A percentile compares a stretch with the other conserved stretches of the same genome.
These are phyloP conservation scores for Trichophyton mentagrophytes DNA, from an alignment of 2,329 filamentous ascomycete species.

Conservation along the genomic window DNA sequence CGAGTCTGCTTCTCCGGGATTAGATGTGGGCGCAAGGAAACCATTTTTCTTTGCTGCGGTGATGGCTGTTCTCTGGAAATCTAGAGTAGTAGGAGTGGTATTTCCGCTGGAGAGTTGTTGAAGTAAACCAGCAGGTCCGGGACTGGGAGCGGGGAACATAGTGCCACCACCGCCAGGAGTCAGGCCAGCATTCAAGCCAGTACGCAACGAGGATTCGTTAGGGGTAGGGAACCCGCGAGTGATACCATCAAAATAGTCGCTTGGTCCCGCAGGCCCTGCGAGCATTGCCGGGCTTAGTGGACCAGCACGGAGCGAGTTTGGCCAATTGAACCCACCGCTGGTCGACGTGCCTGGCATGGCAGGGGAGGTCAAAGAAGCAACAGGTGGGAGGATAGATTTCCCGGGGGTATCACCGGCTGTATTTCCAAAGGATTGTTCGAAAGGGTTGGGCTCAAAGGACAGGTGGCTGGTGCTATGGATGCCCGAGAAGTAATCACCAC, in stretches of 20 bases:
- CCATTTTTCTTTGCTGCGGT: conserved; percentile 56
- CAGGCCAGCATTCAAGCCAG: conserved; percentile 46
- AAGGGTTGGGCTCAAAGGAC: conserved; percentile 77
- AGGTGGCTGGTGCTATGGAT: conserved; percentile 39
- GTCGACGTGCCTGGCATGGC: conserved; percentile 65
- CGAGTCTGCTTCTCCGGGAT: conserved; percentile 30
- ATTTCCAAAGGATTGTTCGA: conserved; percentile 81
- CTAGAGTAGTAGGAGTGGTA: conserved; percentile 77
- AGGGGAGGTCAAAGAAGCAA: conserved; percentile 82
- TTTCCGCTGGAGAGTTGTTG: conserved; percentile 66
- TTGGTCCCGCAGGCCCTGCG: conserved; percentile 58
- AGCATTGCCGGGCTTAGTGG: conserved; percentile 96
- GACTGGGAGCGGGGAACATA: conserved; percentile 90
- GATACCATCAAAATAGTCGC: conserved; percentile 82
- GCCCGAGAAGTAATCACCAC: conserved; percentile 57
- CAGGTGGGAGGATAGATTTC: conserved; percentile 68
- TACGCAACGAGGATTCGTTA: conserved; percentile 87
- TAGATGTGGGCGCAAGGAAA: conserved; percentile 28
- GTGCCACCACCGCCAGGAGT: conserved; percentile 91
- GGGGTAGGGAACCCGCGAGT: conserved; percentile 73
- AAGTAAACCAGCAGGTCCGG: conserved; percentile 63
- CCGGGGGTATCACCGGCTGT: conserved; percentile 65
- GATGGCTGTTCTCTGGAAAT: conserved; percentile 89
- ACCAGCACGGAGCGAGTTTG: conserved; percentile 75
- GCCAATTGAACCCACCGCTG: conserved; percentile 62